phyloP scores from a whole-genome alignment of 495 filamentous ascomycete species.

The Clohesyomyces aquaticus region DNA sequence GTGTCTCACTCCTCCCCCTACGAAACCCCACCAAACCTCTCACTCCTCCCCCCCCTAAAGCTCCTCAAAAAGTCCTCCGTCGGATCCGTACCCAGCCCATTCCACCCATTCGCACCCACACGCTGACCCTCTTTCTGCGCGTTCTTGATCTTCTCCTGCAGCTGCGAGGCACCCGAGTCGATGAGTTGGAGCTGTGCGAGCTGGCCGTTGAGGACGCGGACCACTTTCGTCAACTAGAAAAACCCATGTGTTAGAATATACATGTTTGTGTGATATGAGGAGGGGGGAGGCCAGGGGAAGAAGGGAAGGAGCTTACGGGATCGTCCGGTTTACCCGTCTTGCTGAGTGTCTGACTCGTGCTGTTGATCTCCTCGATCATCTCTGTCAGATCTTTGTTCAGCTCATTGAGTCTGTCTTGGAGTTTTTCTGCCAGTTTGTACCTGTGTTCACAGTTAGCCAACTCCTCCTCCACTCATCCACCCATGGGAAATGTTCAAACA shows the following conservation, averaged over 20 bases:
- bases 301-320: constrained; percentile 66
- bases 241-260: no score
- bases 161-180: constrained; percentile 76
- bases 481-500: constrained; percentile 40
- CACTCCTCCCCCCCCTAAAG: constrained; percentile 32
- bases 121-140: constrained; percentile 75
- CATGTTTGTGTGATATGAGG: no score
- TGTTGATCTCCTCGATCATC: constrained; percentile 99
- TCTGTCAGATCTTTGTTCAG: constrained; percentile 88
- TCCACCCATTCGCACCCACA: constrained; percentile 64
- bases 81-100: constrained; percentile 60
- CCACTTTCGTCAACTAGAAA: constrained; percentile 92
- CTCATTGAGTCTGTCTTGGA: constrained; percentile 82
- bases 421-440: constrained; percentile 74
- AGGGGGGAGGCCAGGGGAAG: neutral
- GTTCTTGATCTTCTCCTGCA: constrained; percentile 75
- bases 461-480: neutral
- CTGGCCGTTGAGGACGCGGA: constrained; percentile 90
- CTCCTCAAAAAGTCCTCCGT: constrained; percentile 56
- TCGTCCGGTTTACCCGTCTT: constrained; percentile 89
- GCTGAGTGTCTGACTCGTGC: constrained; percentile 76
- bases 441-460: constrained; percentile 33
- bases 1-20: neutral
- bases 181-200: constrained; percentile 87
- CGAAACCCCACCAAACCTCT: constrained; percentile 34